Evolutionary conservation across 352 stramenopile species (phyloP).

Genomic region (Globisporangium ultimum): DNA sequence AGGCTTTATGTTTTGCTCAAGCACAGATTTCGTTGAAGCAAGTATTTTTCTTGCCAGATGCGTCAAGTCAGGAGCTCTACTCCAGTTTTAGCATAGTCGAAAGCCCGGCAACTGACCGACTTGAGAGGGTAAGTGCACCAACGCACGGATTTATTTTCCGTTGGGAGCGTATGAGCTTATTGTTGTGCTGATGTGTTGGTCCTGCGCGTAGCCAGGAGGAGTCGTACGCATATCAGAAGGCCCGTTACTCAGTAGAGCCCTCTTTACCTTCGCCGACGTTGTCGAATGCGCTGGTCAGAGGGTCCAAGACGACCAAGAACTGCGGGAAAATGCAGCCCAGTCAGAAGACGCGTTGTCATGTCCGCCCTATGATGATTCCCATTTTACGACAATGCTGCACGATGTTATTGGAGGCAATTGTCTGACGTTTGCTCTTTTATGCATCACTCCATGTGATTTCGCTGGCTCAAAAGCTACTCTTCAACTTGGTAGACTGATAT

Average conservation of each 20-base stretch:
- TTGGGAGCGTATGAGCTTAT: not conserved
- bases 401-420: constrained; percentile 52
- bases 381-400: constrained; percentile 40
- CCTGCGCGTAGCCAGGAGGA: constrained; percentile 15
- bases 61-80: constrained; percentile 29
- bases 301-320: not conserved
- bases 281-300: constrained; percentile 9
- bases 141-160: not conserved
- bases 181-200: not conserved
- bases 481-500: constrained; percentile 27
- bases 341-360: not conserved
- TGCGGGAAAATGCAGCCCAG: constrained; percentile 1
- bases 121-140: constrained; percentile 30
- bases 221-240: constrained; percentile 41
- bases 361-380: constrained; percentile 26
- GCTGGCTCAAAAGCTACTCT: constrained; percentile 35
- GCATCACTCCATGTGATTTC: constrained; percentile 33
- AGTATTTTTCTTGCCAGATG: constrained; percentile 29
- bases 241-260: constrained; percentile 52
- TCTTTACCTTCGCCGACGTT: constrained; percentile 44
- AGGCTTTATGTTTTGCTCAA: not conserved
- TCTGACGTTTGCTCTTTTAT: constrained; percentile 42
- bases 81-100: constrained; percentile 48
- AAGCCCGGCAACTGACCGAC: constrained; percentile 40
- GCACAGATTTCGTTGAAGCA: constrained; percentile 42